A percentile compares a stretch with the other conserved stretches of the same genome.
Evolutionary conservation across 1,284 basidiomycete species (phyloP).

Genomic region (Lignosus rhinocerotis): DNA sequence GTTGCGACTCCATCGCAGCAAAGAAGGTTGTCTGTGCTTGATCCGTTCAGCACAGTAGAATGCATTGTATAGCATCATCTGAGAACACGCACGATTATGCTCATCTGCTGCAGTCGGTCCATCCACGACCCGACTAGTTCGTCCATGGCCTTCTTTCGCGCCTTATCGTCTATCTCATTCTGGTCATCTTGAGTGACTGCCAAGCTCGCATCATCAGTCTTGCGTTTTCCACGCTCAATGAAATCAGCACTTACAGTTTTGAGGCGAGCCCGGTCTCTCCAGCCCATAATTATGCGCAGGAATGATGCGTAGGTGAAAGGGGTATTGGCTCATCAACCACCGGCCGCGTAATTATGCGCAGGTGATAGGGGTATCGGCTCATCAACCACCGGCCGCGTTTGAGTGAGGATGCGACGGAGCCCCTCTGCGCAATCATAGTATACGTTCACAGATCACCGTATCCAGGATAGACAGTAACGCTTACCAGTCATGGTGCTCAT

Average conservation of each 20-base stretch:
- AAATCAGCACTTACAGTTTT: neutral
- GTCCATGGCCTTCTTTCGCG: slow-evolving; percentile 43
- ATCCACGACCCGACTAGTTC: slow-evolving; percentile 57
- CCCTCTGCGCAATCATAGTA: neutral
- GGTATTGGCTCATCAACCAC: slow-evolving; percentile 11
- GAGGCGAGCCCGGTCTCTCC: neutral
- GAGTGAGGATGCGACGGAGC: neutral
- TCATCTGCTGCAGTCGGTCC: slow-evolving; percentile 58
- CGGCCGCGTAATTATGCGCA: neutral
- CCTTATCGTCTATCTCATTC: slow-evolving; percentile 44
- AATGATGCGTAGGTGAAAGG: neutral
- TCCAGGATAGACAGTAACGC: neutral
- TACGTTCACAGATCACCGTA: too few relatives aligned
- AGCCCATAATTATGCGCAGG: neutral
- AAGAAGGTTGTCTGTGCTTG: slow-evolving; percentile 58
- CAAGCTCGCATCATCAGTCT: neutral
- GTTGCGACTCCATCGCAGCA: slow-evolving; percentile 53
- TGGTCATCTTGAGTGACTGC: slow-evolving; percentile 48
- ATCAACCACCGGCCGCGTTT: slow-evolving; percentile 3
- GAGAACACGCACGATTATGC: slow-evolving; percentile 47
- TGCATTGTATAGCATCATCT: slow-evolving; percentile 41
- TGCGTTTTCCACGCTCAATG: neutral
- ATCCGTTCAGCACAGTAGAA: neutral
- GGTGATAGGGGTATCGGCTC: slow-evolving; percentile 2
- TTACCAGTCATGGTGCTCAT: neutral